phyloP scores from a whole-genome alignment of 306 rosid species.

The Fragaria nilgerrensis region DNA sequence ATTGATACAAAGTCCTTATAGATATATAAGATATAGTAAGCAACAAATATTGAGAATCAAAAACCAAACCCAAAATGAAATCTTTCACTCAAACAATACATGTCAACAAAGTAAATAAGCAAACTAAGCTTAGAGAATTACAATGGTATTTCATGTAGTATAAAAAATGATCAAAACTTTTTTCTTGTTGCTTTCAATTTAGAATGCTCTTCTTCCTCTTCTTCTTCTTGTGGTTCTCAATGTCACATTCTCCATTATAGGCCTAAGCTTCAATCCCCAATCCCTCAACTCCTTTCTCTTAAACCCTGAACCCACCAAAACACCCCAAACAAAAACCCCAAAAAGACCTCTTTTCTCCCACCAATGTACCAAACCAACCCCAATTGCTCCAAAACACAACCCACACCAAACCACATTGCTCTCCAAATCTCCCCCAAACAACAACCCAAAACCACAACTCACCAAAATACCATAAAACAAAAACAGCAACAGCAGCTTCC shows the following conservation, averaged over 20 bases:
- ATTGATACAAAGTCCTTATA: not conserved
- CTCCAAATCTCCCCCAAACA: conserved; percentile 35
- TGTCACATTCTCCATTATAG: conserved; percentile 16
- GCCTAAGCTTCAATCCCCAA: conserved; percentile 28
- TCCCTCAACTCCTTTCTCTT: conserved; percentile 33
- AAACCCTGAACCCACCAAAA: conserved; percentile 36
- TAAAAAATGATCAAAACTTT: not conserved
- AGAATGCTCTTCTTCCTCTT: conserved; percentile 32
- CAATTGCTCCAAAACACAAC: conserved; percentile 31
- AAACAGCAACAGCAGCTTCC: conserved; percentile 14
- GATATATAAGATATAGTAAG: not conserved
- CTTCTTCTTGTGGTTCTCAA: not conserved
- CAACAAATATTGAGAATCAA: not conserved
- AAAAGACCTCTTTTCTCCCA: conserved; percentile 30
- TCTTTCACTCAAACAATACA: not conserved
- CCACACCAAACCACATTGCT: conserved; percentile 30
- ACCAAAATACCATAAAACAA: conserved; percentile 20
- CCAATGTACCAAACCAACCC: conserved; percentile 32
- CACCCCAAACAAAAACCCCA: conserved; percentile 28
- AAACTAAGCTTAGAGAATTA: not conserved
- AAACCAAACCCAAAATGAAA: not conserved
- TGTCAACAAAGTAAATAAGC: not conserved
- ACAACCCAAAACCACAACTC: conserved; percentile 32
- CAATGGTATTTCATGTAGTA: not conserved
- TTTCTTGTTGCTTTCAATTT: not conserved